Base-by-base conservation (phyloP, 495 filamentous ascomycete species). In the Oidiodendron maius region DNA sequence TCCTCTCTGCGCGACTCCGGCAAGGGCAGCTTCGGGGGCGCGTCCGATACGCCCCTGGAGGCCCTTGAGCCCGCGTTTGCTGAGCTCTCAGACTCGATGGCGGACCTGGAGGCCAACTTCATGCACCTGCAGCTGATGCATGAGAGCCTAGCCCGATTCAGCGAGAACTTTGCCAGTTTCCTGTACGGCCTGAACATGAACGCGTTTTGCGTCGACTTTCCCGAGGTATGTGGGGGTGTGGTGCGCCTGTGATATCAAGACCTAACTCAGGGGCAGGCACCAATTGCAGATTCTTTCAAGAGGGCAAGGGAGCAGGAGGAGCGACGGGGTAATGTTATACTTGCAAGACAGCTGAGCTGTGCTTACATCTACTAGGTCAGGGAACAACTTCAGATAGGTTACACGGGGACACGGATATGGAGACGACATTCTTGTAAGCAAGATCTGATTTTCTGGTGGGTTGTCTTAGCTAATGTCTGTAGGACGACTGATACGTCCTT, bases 181-280 rank as follows among this genome's bases (percentile, higher is more conserved):
- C 61, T 98, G 44, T 97, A 97, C 52, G 93, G 93, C 3, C 61
- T 98, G 64, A 96, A 97, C 57, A 94, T 98, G 88, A 97, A 96
- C 66, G 93, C 94, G 3, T 98, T 96, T 61, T 98, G 93, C 64
- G 91, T 97, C 30, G 93, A 97, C 68, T 97, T 97, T 63, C 87
- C 89, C 0, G 94, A 98, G 80, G 90, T 91, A 16, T 30, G 48
- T 55, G 12, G 1, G 23, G 17, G n/a, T 35, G 0, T 20, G 1
- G 37, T 6, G 30, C 9, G n/a, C 20, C 16, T 28, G 18, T 16
- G 17, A 9, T 17, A 10, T 4, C 3, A 15, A 6, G 5, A 18
- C 46, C 45, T 66, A 44, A 57, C 35, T 40, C 16, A 11, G 15
- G 13, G 13, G 3, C 21, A 61, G 58, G 59, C 59, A 8, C 59